These are phyloP conservation scores for Hypoxylon sp. DNA, from an alignment of 2,329 filamentous ascomycete species.

Conservation along the genomic window DNA sequence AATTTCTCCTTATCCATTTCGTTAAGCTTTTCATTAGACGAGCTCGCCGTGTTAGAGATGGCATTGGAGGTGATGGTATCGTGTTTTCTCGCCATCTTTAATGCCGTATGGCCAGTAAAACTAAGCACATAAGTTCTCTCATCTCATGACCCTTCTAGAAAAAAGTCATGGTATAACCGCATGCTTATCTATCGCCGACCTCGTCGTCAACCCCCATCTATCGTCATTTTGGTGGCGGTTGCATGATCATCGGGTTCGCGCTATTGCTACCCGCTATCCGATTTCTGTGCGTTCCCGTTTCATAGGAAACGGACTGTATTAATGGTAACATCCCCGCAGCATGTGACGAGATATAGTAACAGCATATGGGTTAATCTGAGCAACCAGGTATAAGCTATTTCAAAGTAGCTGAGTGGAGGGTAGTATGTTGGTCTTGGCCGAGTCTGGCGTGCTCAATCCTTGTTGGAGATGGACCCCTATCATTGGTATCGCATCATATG, in stretches of 20 bases:
- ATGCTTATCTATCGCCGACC: conserved; percentile 29
- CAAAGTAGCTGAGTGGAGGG: conserved; percentile 25
- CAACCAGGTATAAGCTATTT: conserved; percentile 31
- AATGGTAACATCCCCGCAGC: conserved; percentile 29
- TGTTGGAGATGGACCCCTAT: conserved; percentile 37
- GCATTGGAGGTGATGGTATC: conserved; percentile 5
- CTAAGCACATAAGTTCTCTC: neutral
- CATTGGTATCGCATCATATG: conserved; percentile 41
- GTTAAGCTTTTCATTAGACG: conserved; percentile 20
- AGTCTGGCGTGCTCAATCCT: conserved; percentile 26
- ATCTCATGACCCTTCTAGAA: neutral
- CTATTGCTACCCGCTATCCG: conserved; percentile 14
- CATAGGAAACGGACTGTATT: neutral
- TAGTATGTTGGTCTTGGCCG: conserved; percentile 32
- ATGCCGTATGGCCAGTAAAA: neutral
- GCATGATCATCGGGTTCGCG: conserved; percentile 20
- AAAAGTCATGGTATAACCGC: neutral
- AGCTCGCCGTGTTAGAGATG: conserved; percentile 12
- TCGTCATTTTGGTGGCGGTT: conserved; percentile 37
- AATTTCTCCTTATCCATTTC: conserved; percentile 11
- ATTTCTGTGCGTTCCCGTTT: conserved; percentile 8
- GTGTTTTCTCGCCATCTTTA: conserved; percentile 13
- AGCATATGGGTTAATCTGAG: conserved; percentile 16
- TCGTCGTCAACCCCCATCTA: conserved; percentile 8
- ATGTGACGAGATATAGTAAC: conserved; percentile 37